These are phyloP conservation scores for Corylus avellana DNA, from an alignment of 306 rosid genomes.

Conservation along the genomic window DNA sequence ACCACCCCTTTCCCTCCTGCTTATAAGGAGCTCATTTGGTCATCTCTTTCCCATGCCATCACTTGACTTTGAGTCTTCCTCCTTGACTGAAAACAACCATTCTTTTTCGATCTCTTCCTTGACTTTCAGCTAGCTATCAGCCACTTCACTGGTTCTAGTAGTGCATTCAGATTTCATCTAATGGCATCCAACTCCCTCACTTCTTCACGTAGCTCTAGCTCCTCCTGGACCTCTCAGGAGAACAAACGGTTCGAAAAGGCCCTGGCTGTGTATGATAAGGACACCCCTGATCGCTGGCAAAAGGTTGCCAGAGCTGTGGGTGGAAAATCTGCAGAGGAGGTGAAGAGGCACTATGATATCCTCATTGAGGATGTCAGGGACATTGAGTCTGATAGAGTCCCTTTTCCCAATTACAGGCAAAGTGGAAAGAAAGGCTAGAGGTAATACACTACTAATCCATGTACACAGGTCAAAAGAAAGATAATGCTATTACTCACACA, in stretches of 20 bases:
- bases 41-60: slow-evolving; percentile 35
- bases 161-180: not conserved
- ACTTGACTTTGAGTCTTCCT: slow-evolving; percentile 35
- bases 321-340: slow-evolving; percentile 71
- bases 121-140: too few species aligned
- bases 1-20: slow-evolving; percentile 46
- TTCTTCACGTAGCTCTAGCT: slow-evolving; percentile 31
- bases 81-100: slow-evolving; percentile 20
- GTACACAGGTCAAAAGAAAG: too few species aligned
- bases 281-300: slow-evolving; percentile 80
- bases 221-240: slow-evolving; percentile 69
- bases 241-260: slow-evolving; percentile 78
- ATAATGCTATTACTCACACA: too few species aligned
- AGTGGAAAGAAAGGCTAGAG: slow-evolving; percentile 25
- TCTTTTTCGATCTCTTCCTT: not conserved
- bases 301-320: slow-evolving; percentile 67
- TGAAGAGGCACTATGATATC: slow-evolving; percentile 69
- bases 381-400: slow-evolving; percentile 66
- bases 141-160: too few species aligned
- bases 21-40: slow-evolving; percentile 44
- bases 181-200: slow-evolving; percentile 56
- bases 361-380: slow-evolving; percentile 66
- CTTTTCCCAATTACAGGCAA: slow-evolving; percentile 60
- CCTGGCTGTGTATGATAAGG: slow-evolving; percentile 66
- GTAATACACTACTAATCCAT: slow-evolving; percentile 7